These are phyloP conservation scores for Hyaloraphidium curvatum DNA, from an alignment of 192 early-diverging fungal genomes.

Conservation along the genomic window DNA sequence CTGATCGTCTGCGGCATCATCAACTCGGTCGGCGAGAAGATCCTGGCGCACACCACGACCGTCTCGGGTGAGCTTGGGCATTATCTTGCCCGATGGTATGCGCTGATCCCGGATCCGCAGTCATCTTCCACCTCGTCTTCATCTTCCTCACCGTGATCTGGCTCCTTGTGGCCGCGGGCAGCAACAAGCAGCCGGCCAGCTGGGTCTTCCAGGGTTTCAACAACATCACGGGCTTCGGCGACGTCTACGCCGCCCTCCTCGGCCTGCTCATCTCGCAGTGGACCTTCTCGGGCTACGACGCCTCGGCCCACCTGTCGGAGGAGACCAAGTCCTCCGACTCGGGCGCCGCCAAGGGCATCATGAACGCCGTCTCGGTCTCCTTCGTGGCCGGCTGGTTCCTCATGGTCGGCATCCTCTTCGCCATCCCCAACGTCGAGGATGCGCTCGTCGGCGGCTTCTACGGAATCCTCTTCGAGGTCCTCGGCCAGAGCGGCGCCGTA, in stretches of 20 bases:
- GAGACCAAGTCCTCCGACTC: conserved; percentile 29
- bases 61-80: too few species aligned
- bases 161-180: too few species aligned
- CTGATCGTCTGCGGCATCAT: conserved; percentile 27
- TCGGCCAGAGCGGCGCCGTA: conserved; percentile 23
- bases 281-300: conserved; percentile 32
- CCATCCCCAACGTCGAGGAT: conserved; percentile 6
- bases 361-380: conserved; percentile 15
- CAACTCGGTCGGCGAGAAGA: conserved; percentile 19
- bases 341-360: conserved; percentile 25
- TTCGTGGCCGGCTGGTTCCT: conserved; percentile 22
- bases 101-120: too few species aligned
- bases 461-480: conserved; percentile 23
- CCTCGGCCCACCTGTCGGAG: conserved; percentile 23
- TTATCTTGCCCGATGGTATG: too few species aligned
- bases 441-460: conserved; percentile 20
- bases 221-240: conserved; percentile 27
- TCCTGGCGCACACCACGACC: background rate
- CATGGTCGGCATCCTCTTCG: conserved; percentile 16
- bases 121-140: too few species aligned
- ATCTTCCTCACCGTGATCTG: too few species aligned
- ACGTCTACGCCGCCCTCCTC: conserved; percentile 26
- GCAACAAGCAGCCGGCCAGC: background rate
- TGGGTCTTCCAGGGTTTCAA: conserved; percentile 30
- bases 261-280: conserved; percentile 31